Base-by-base conservation (phyloP, 306 rosid genomes). In the Castanea crenata region DNA sequence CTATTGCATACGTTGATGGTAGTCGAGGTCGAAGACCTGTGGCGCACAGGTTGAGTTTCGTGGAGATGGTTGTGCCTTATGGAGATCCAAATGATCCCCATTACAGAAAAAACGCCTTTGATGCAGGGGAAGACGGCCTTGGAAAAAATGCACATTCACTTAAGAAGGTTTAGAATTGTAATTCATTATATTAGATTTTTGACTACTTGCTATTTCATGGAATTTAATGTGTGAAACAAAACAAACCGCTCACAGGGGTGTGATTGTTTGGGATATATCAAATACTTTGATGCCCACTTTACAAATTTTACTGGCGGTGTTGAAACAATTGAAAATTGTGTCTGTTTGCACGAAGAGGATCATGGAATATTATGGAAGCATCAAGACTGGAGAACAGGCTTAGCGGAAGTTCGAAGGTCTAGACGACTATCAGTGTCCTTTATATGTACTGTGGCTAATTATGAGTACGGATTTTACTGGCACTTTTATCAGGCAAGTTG, bases 81-180 rank as follows among this genome's bases (percentile, higher is more conserved):
- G 98, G 98, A 59, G 98, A 94, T 85, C 98, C 98, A 67, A 92
- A 88, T 74, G 96, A 90, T 13, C 98, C 98, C 38, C 98, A 94
- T 87, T 92, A 92, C 81, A 87, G 97, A 70, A 92, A 93, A 87
- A 94, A 94, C 88, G 98, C 98, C 73, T 94, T 94, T 76, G 98
- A 94, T 78, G 98, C 97, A 0, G 98, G 98, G 34, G 98, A 94
- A 82, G 98, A 94, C 73, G 98, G 98, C 81, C 89, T 94, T 52
- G 97, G 98, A 32, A 94, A 89, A 86, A 94, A 92, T 83, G 97
- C 98, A 3, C 98, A 92, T 90, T 93, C 97, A 69, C 89, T 93
- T 58, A 89, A 89, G 83, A 94, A 91, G 97, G 97, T 94, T 68
- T 64, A 78, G 65, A 78, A 21, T 69, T 71, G 57, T 32, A 55